Conservation (phyloP, 1,284 basidiomycete genomes). For the Puccinia brachypodii region DNA sequence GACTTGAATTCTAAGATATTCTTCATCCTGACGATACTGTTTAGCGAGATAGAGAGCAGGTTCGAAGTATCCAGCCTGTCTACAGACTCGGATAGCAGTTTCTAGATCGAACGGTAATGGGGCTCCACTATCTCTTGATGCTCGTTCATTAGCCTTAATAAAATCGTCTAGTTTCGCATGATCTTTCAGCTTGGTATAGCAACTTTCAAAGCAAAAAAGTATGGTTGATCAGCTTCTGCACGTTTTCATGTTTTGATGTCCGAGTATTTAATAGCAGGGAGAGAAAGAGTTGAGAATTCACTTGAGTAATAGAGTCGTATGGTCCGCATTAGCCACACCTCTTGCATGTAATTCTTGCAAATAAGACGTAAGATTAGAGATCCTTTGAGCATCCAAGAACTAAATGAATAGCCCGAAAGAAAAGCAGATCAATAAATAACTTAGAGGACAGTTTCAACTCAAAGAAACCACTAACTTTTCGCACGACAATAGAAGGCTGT, state of each 20-base stretch:
- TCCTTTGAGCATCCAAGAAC: constrained; percentile 95
- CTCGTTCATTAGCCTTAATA: constrained; percentile 68
- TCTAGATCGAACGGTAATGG: constrained; percentile 94
- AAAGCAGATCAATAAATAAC: background rate
- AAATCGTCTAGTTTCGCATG: constrained; percentile 83
- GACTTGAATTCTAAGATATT: constrained; percentile 89
- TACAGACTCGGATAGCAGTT: constrained; percentile 91
- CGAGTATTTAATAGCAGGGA: background rate
- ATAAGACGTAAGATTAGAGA: constrained; percentile 90
- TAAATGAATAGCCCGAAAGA: constrained; percentile 57
- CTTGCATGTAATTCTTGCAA: constrained; percentile 89
- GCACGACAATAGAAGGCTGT: constrained; percentile 92
- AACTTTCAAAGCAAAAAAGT: constrained; percentile 57
- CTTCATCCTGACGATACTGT: constrained; percentile 85
- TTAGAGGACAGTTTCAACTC: background rate
- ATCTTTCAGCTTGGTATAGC: constrained; percentile 95
- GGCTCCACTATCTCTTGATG: constrained; percentile 57
- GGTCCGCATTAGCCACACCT: constrained; percentile 89
- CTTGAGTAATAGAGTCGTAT: constrained; percentile 90
- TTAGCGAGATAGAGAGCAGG: constrained; percentile 92
- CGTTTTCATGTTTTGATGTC: background rate
- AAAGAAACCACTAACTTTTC: constrained; percentile 67
- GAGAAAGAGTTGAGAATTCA: background rate
- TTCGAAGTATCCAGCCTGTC: constrained; percentile 92
- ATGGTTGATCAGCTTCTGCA: background rate